These are phyloP conservation scores for Exophiala dermatitidis DNA, from an alignment of 2,329 filamentous ascomycete species.

Conservation along the genomic window DNA sequence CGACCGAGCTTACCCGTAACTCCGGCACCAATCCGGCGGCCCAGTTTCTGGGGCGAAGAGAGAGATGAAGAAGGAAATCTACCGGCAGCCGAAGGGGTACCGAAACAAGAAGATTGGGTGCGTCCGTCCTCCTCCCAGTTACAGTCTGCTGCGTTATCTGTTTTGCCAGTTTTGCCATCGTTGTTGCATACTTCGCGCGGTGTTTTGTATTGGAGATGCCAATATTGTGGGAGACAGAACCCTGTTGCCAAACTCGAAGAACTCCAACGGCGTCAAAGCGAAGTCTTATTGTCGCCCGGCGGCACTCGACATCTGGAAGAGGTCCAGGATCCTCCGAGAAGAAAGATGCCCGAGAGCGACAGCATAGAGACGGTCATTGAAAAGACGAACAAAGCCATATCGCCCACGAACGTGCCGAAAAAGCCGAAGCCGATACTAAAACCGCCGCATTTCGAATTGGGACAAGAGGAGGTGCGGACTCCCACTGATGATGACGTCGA, in stretches of 20 bases:
- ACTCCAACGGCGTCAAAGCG: conserved; percentile 59
- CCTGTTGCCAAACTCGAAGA: conserved; percentile 63
- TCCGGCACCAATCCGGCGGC: conserved; percentile 67
- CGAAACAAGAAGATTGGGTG: conserved; percentile 89
- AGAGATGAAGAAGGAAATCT: conserved; percentile 53
- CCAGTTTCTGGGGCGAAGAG: conserved; percentile 60
- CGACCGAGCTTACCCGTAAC: conserved; percentile 85
- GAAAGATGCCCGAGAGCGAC: conserved; percentile 27
- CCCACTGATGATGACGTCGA: neutral
- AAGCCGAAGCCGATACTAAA: conserved; percentile 26
- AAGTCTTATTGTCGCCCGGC: conserved; percentile 44
- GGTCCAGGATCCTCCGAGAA: conserved; percentile 22
- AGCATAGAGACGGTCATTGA: conserved; percentile 21
- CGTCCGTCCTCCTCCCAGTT: conserved; percentile 46
- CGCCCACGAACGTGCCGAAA: conserved; percentile 16
- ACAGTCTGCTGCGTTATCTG: conserved; percentile 22
- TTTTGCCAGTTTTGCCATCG: conserved; percentile 20
- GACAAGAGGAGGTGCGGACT: conserved; percentile 3
- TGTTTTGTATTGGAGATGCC: conserved; percentile 30
- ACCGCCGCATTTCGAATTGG: conserved; percentile 24
- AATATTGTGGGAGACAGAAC: conserved; percentile 51
- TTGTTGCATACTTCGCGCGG: conserved; percentile 19
- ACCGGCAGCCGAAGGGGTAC: conserved; percentile 73
- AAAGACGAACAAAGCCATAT: conserved; percentile 14
- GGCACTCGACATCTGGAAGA: conserved; percentile 13